Base-by-base conservation (phyloP, 2,329 filamentous ascomycete genomes). In the Colletotrichum sp. region DNA sequence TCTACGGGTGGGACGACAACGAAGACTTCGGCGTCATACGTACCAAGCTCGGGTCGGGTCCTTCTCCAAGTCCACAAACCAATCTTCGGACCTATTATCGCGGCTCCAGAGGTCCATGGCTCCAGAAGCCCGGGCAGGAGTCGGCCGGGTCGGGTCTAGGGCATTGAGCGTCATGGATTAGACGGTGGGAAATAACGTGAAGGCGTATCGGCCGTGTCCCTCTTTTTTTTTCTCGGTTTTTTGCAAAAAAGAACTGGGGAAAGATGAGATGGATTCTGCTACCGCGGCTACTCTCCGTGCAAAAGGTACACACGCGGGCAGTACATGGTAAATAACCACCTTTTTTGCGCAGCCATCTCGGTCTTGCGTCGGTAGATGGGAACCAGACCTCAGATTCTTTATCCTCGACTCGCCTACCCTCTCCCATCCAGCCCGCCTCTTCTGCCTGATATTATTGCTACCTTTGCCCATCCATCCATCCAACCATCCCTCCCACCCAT, bases 61-160 rank as follows among this genome's bases (percentile, higher is more conserved):
- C 26, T 49, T 49, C 39, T 68, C 63, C 30, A 68, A 59, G 49
- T 71, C 71, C 73, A 76, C 64, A 72, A 28, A n/a, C 36, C 71
- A 60, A 60, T 67, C 62, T 70, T 63, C 71, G 71, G 75, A 76
- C 75, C 71, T 76, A 75, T 71, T 75, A 71, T 76, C 75, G 75
- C 71, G 65, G 59, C 62, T 71, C 60, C 55, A 59, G 32, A 64
- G 34, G 21, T 64, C 62, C 36, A 16, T 39, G 18, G 16, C 34
- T 21, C 44, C 44, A 52, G 44, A 52, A 52, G n/a, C 44, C 44
- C 44, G 44, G 44, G 44, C 32, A 64, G 63, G 57, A 72, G 36
- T 67, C 52, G 67, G 72, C 66, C 72, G 60, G 49, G 68, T 67
- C 36, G 60, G 57, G 68, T 34, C 68, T 70, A 72, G 65, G 60